A percentile compares a stretch with the other conserved stretches of the same genome.
phyloP scores from a whole-genome alignment of 176 grass and related monocot genomes.

The Juncus effusus region DNA sequence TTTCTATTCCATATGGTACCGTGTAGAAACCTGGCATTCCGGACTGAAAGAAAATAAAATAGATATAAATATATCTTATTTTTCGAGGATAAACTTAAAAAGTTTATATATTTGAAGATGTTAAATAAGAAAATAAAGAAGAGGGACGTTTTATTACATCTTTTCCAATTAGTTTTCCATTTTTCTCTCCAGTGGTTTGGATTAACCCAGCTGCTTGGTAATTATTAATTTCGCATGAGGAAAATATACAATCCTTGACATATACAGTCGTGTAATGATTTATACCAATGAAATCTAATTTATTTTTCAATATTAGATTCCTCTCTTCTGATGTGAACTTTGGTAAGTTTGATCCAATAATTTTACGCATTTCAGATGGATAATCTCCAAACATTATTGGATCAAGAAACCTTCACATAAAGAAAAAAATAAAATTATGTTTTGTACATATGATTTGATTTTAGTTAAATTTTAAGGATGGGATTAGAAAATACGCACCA shows the following conservation, averaged over 20 bases:
- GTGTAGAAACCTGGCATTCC: conserved; percentile 22
- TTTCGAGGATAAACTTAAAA: no score
- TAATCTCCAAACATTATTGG: conserved; percentile 41
- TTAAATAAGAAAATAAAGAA: no score
- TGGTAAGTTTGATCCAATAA: conserved; percentile 38
- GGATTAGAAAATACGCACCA: conserved; percentile 31
- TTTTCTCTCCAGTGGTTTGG: conserved; percentile 28
- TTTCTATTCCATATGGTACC: conserved; percentile 43
- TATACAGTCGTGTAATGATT: conserved; percentile 47
- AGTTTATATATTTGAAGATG: no score
- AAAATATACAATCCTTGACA: conserved; percentile 37
- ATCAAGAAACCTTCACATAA: conserved; percentile 40
- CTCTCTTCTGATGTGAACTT: conserved; percentile 37
- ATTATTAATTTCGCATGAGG: conserved; percentile 22
- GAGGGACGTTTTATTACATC: conserved; percentile 17
- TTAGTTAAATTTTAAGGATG: not conserved
- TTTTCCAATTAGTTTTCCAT: conserved; percentile 46
- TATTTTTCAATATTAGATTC: conserved; percentile 26
- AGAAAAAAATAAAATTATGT: not conserved
- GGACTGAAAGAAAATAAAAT: conserved; percentile 27
- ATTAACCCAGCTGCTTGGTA: conserved; percentile 34
- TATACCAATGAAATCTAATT: conserved; percentile 47
- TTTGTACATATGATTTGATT: not conserved
- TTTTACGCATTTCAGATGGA: conserved; percentile 37
- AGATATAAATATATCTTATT: not conserved